phyloP scores from a whole-genome alignment of 306 rosid species.

The Glycine latifolia region DNA sequence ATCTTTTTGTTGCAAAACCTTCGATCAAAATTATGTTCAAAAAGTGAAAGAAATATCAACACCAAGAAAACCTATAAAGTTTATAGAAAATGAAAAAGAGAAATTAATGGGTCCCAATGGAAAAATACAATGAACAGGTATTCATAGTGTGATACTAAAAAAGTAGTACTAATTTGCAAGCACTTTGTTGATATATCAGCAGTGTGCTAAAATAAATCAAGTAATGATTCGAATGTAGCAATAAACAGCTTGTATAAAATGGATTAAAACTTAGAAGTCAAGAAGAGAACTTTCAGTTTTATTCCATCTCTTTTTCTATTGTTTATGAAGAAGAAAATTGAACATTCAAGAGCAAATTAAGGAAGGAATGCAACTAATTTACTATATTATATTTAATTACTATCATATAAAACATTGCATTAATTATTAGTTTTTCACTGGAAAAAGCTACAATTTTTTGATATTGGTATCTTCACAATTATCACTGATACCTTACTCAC shows the following conservation, averaged over 20 bases:
- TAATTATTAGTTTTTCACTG: too few species aligned
- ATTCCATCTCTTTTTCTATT: constrained; percentile 2
- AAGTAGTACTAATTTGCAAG: not conserved
- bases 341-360: too few species aligned
- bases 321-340: too few species aligned
- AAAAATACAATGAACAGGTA: not conserved
- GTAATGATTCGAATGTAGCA: not conserved
- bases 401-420: too few species aligned
- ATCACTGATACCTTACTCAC: too few species aligned
- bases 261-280: not conserved
- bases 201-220: not conserved
- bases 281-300: not conserved
- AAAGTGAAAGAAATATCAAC: constrained; percentile 30
- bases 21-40: not conserved
- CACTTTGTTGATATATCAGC: not conserved
- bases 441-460: too few species aligned
- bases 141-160: not conserved
- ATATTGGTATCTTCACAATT: too few species aligned
- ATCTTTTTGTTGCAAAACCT: not conserved
- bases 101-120: too few species aligned
- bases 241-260: not conserved
- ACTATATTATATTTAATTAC: too few species aligned
- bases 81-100: not conserved
- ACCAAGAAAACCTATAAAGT: constrained; percentile 23
- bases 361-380: too few species aligned